Percentiles rank a stretch among this genome's conserved stretches.
These are phyloP conservation scores for Phyllosticta paracitricarpa DNA, from an alignment of 2,329 filamentous ascomycete genomes.

Conservation along the genomic window DNA sequence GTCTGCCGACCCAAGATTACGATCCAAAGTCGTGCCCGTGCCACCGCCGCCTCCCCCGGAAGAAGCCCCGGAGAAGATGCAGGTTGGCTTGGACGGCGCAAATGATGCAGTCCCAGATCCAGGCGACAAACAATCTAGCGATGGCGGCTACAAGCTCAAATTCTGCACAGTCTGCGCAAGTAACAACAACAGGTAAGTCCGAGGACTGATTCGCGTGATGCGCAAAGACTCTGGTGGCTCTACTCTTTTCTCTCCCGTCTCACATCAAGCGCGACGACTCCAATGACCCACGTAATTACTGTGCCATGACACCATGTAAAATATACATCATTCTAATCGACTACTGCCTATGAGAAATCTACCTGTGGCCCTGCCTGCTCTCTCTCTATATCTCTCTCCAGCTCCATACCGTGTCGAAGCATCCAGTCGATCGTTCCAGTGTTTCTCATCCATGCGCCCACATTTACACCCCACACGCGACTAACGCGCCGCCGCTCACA, in stretches of 20 bases:
- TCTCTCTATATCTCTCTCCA: no score
- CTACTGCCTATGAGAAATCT: not conserved
- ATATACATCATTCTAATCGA: not conserved
- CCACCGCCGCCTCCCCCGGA: slow-evolving; percentile 43
- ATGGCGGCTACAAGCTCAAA: slow-evolving; percentile 70
- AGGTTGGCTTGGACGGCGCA: not conserved
- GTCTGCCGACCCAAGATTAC: slow-evolving; percentile 39
- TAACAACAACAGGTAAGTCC: slow-evolving; percentile 80
- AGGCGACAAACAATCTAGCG: slow-evolving; percentile 16
- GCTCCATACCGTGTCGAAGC: no score
- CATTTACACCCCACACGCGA: not conserved
- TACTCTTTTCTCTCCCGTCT: not conserved
- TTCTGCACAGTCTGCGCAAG: slow-evolving; percentile 99
- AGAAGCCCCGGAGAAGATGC: slow-evolving; percentile 19
- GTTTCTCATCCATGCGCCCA: not conserved
- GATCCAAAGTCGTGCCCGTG: slow-evolving; percentile 33
- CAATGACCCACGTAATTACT: not conserved
- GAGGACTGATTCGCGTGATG: not conserved
- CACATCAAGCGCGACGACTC: not conserved
- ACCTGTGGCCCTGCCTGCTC: not conserved
- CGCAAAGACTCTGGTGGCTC: not conserved
- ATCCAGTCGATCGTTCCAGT: not conserved
- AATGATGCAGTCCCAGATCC: slow-evolving; percentile 8
- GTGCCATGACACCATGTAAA: not conserved
- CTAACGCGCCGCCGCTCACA: slow-evolving; percentile 25